Evolutionary conservation across 176 grass and related monocot species (phyloP).

Genomic region (Rhynchospora pubera): DNA sequence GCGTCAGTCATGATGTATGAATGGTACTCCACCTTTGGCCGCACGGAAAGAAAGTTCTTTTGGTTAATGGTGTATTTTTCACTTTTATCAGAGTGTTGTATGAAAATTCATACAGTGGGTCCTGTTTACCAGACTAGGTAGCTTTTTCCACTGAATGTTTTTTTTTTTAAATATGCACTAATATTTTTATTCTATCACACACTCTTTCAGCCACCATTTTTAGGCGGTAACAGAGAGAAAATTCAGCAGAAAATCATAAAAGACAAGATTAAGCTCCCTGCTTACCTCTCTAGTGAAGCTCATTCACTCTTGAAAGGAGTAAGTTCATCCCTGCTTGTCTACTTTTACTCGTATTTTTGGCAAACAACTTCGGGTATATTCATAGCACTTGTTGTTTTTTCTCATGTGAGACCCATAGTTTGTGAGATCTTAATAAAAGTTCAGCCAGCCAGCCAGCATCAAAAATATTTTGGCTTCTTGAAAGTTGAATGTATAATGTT

Average conservation of each 20-base stretch:
- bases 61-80: neutral
- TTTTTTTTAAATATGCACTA: neutral
- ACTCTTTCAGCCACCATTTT: conserved; percentile 66
- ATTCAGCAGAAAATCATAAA: conserved; percentile 93
- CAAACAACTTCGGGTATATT: neutral
- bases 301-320: conserved; percentile 93
- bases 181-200: conserved; percentile 5
- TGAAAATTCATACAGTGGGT: conserved; percentile 10
- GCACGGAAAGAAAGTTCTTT: neutral
- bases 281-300: conserved; percentile 74
- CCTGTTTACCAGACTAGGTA: neutral
- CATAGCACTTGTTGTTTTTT: neutral
- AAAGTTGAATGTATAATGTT: neutral
- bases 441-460: neutral
- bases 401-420: neutral
- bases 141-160: neutral
- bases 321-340: conserved; percentile 27
- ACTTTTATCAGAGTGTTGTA: neutral
- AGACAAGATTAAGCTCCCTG: conserved; percentile 82
- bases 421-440: neutral
- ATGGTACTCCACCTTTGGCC: neutral
- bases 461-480: neutral
- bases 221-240: conserved; percentile 73
- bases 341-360: neutral
- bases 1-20: neutral